Evolutionary conservation across 2,329 filamentous ascomycete species (phyloP).

Genomic region (Fusarium devonianum): DNA sequence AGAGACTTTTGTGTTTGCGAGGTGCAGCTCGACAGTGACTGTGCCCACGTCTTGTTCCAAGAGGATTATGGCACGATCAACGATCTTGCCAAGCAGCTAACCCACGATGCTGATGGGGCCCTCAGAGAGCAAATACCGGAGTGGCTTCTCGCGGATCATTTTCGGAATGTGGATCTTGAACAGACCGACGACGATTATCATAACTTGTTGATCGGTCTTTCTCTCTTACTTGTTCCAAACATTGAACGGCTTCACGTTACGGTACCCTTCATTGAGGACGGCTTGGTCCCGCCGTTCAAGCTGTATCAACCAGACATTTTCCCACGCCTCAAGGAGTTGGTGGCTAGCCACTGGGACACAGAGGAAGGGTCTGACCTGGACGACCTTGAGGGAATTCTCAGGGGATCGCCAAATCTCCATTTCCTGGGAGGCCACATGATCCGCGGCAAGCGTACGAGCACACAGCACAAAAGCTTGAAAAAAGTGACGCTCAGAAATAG

Average conservation of each 20-base stretch:
- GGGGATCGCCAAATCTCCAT: background rate
- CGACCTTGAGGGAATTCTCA: background rate
- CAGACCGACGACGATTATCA: too few relatives aligned
- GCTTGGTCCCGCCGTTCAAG: background rate
- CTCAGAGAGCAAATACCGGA: too few relatives aligned
- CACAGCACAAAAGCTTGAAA: background rate
- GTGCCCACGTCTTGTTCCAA: background rate
- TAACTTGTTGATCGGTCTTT: background rate
- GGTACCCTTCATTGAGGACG: background rate
- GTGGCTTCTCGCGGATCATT: too few relatives aligned
- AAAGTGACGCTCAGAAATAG: background rate
- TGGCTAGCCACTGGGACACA: background rate
- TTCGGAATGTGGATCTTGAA: background rate
- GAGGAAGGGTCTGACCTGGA: background rate
- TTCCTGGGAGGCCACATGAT: background rate
- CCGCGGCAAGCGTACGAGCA: background rate
- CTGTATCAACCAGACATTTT: background rate
- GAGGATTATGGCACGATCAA: too few relatives aligned
- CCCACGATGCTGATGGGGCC: too few relatives aligned
- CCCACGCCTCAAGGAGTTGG: background rate
- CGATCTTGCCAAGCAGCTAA: too few relatives aligned
- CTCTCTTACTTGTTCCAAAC: background rate
- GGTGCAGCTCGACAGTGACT: background rate
- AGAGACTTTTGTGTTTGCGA: background rate
- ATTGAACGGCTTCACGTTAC: background rate